phyloP scores from a whole-genome alignment of 106 monocot species.

The Hemerocallis citrina region DNA sequence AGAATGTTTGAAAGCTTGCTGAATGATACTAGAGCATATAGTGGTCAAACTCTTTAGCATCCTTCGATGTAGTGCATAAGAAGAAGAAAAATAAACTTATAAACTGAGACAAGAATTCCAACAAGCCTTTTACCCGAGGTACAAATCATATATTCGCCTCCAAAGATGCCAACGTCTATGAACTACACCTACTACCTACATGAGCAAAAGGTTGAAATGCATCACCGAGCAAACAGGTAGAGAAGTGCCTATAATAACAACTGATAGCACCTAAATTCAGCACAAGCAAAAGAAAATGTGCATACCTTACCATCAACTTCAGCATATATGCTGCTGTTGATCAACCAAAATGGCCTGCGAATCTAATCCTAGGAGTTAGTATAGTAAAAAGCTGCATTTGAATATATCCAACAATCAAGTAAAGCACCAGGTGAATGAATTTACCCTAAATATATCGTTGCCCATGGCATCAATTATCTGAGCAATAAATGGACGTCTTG shows the following conservation, averaged over 20 bases:
- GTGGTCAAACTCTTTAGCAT: no score
- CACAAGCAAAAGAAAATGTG: background rate
- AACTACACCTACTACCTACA: slow-evolving; percentile 90
- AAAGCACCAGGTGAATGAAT: background rate
- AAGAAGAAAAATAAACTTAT: no score
- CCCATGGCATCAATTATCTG: slow-evolving; percentile 73
- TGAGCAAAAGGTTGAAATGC: background rate
- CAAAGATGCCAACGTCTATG: slow-evolving; percentile 97
- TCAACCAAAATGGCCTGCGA: slow-evolving; percentile 96
- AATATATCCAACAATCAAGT: background rate
- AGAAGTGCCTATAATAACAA: background rate
- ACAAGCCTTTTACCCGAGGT: slow-evolving; percentile 89
- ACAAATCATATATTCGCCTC: slow-evolving; percentile 91
- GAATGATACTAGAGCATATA: no score
- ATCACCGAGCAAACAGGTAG: background rate
- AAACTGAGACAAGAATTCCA: no score
- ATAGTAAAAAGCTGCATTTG: slow-evolving; percentile 13
- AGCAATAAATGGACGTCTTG: slow-evolving; percentile 91
- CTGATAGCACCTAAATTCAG: background rate
- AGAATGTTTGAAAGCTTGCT: no score
- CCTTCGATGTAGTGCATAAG: no score
- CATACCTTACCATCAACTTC: slow-evolving; percentile 97
- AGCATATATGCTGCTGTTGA: slow-evolving; percentile 93
- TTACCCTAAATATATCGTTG: slow-evolving; percentile 91
- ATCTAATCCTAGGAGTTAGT: slow-evolving; percentile 59